Percentiles rank a stretch among this genome's conserved stretches.
phyloP scores from a whole-genome alignment of 192 early-diverging fungal genomes.

The Coemansia sp. region DNA sequence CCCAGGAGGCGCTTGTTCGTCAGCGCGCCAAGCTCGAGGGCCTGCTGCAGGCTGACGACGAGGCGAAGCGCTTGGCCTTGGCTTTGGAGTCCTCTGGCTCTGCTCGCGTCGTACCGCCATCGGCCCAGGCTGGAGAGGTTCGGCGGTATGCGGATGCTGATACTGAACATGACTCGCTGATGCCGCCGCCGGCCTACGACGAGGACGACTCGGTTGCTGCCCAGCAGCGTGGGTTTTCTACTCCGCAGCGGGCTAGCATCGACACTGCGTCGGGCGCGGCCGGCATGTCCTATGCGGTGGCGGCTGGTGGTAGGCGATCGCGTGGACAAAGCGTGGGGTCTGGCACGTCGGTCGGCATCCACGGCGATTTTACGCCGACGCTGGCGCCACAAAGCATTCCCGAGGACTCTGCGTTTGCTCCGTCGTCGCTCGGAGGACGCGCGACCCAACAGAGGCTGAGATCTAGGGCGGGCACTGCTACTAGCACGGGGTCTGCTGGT shows the following conservation, averaged over 20 bases:
- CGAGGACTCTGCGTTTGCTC: constrained; percentile 4
- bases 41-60: constrained; percentile 67
- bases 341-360: constrained; percentile 25
- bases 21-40: constrained; percentile 67
- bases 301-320: constrained; percentile 25
- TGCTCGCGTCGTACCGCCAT: not conserved
- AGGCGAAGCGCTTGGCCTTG: constrained; percentile 70
- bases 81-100: constrained; percentile 55
- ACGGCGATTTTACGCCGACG: constrained; percentile 48
- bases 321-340: constrained; percentile 45
- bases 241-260: constrained; percentile 38
- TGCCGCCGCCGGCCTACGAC: not conserved
- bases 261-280: constrained; percentile 27
- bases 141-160: not conserved
- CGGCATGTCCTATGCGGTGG: constrained; percentile 2
- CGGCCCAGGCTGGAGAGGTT: not conserved
- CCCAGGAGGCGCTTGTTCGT: constrained; percentile 68
- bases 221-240: constrained; percentile 34
- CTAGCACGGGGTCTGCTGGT: constrained; percentile 24
- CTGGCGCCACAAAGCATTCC: constrained; percentile 33
- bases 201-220: constrained; percentile 23
- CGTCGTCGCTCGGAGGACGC: constrained; percentile 7
- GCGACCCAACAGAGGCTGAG: constrained; percentile 16
- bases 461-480: constrained; percentile 39
- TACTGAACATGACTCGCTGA: not conserved